A percentile compares a stretch with the other conserved stretches of the same genome.
Conservation (phyloP, 805 yeast species). For the Candida tallmaniae region DNA sequence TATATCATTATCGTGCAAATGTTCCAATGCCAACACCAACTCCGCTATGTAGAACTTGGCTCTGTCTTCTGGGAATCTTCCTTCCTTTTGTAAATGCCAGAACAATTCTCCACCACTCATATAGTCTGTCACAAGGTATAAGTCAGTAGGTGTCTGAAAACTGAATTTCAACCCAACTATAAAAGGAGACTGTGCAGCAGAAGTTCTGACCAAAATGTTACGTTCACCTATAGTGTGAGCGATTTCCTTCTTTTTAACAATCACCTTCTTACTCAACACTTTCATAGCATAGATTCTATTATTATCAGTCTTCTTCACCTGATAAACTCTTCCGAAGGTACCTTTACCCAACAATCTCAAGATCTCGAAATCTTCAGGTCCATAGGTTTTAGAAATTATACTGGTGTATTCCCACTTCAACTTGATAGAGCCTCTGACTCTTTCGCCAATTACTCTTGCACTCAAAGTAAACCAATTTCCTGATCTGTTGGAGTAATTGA, state of each 20-base stretch:
- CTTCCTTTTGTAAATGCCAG: slow-evolving; percentile 96
- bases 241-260: slow-evolving; percentile 93
- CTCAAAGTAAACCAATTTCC: slow-evolving; percentile 72
- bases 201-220: slow-evolving; percentile 88
- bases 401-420: slow-evolving; percentile 68
- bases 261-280: slow-evolving; percentile 88
- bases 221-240: slow-evolving; percentile 98
- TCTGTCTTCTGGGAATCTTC: slow-evolving; percentile 86
- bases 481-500: slow-evolving; percentile 36
- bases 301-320: slow-evolving; percentile 88
- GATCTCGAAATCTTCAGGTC: slow-evolving; percentile 93
- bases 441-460: slow-evolving; percentile 71
- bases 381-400: slow-evolving; percentile 68
- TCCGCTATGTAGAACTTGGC: slow-evolving; percentile 98
- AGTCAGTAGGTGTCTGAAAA: slow-evolving; percentile 90
- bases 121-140: slow-evolving; percentile 91
- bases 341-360: slow-evolving; percentile 90
- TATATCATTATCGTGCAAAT: slow-evolving; percentile 90
- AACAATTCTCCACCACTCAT: slow-evolving; percentile 98
- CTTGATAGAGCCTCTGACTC: slow-evolving; percentile 72
- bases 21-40: slow-evolving; percentile 87
- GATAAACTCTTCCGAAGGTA: slow-evolving; percentile 96
- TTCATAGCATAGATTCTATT: slow-evolving; percentile 95
- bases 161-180: slow-evolving; percentile 94
- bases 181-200: slow-evolving; percentile 84